Percentiles rank a stretch among this genome's conserved stretches.
Conservation (phyloP, 768 basidiomycete species). For the Clavaria fumosa region DNA sequence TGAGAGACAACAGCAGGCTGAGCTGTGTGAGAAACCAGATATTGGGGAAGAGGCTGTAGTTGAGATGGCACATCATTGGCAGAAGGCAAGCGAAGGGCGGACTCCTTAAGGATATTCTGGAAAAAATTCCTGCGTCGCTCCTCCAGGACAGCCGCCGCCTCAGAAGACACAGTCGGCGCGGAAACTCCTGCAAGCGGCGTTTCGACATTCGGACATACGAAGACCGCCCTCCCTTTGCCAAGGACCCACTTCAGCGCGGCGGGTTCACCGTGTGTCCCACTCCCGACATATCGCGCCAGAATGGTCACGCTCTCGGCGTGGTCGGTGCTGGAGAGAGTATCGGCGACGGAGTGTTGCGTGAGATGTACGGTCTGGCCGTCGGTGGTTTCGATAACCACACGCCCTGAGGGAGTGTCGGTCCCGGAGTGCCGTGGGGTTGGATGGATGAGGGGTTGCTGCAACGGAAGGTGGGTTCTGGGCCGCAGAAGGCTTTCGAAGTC, state of each 20-base stretch:
- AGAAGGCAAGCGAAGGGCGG: conserved; percentile 29
- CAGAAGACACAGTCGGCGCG: conserved; percentile 9
- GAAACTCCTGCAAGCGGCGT: conserved; percentile 13
- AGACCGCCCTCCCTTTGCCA: neutral
- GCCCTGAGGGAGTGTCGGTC: neutral
- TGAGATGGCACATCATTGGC: conserved; percentile 18
- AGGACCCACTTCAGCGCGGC: neutral
- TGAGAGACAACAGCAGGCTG: conserved; percentile 26
- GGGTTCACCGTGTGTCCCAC: neutral
- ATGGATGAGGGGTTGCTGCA: conserved; percentile 35
- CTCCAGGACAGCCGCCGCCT: conserved; percentile 11
- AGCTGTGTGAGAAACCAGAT: conserved; percentile 33
- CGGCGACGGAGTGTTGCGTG: neutral
- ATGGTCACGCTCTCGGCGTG: neutral
- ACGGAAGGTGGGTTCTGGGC: conserved; percentile 23
- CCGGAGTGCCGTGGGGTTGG: neutral
- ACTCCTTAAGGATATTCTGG: conserved; percentile 17
- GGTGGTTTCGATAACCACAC: conserved; percentile 1
- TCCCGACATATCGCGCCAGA: neutral
- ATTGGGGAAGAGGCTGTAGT: conserved; percentile 47
- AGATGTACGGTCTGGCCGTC: neutral
- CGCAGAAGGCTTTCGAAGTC: conserved; percentile 29
- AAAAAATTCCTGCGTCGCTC: conserved; percentile 17
- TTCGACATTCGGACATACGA: conserved; percentile 16
- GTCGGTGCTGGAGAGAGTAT: neutral